Conservation (phyloP, 1,284 basidiomycete genomes). For the Sporisorium sorghi region DNA sequence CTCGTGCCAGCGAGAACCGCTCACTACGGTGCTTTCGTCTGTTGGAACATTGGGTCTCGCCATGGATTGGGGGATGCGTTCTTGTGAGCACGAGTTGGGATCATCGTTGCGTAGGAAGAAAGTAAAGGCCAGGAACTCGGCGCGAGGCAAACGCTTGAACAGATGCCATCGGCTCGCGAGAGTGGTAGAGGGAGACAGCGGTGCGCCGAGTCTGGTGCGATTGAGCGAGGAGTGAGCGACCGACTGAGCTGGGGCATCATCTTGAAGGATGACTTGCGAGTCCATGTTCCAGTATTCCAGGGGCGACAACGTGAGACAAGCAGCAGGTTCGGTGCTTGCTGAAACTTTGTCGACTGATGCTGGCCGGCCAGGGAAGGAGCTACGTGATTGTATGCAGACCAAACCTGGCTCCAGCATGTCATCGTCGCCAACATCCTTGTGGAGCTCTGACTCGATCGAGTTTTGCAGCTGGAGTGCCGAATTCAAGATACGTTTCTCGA, state of each 20-base stretch:
- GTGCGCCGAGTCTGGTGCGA: constrained; percentile 39
- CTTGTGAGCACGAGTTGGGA: constrained; percentile 16
- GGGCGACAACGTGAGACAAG: constrained; percentile 62
- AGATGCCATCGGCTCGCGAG: constrained; percentile 65
- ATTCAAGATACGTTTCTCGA: constrained; percentile 58
- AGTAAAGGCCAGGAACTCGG: constrained; percentile 65
- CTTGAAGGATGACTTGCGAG: constrained; percentile 31
- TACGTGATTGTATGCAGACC: constrained; percentile 31
- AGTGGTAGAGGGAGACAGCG: constrained; percentile 61
- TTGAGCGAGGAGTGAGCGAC: constrained; percentile 51
- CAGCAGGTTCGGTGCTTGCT: not conserved
- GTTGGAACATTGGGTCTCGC: not conserved
- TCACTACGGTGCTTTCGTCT: not conserved
- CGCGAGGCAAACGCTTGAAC: constrained; percentile 62
- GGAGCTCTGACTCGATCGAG: constrained; percentile 47
- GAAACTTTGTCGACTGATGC: not conserved
- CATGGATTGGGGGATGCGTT: not conserved
- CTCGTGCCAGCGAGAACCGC: constrained; percentile 45
- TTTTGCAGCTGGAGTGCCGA: constrained; percentile 59
- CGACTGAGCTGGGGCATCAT: constrained; percentile 50
- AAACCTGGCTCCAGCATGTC: not conserved
- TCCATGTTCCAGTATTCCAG: constrained; percentile 61
- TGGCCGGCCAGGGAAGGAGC: constrained; percentile 40
- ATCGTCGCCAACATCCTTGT: not conserved
- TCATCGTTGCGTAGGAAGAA: constrained; percentile 55